A percentile compares a stretch with the other conserved stretches of the same genome.
phyloP scores from a whole-genome alignment of 768 basidiomycete genomes.

The Postia placenta region DNA sequence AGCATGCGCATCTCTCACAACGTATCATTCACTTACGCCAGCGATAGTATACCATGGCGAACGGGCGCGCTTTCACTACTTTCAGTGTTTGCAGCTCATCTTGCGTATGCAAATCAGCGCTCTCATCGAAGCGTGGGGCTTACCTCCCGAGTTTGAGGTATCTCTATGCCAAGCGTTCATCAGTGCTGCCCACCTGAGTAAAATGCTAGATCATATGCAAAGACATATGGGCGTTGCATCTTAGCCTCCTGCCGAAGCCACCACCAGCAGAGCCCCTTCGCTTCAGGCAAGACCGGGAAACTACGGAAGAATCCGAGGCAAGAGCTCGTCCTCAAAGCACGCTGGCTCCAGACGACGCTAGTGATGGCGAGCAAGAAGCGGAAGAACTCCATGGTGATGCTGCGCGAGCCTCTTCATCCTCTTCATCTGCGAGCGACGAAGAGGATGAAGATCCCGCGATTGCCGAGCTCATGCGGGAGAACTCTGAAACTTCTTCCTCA shows the following conservation, averaged over 20 bases:
- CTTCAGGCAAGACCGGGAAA: conserved; percentile 31
- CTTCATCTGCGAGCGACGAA: conserved; percentile 25
- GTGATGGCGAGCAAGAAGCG: conserved; percentile 1
- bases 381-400: not conserved
- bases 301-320: not conserved
- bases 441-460: conserved; percentile 32
- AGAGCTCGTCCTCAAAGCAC: not conserved
- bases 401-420: conserved; percentile 21
- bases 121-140: conserved; percentile 56
- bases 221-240: conserved; percentile 75
- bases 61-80: conserved; percentile 71
- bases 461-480: conserved; percentile 32
- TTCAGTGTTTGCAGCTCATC: conserved; percentile 79
- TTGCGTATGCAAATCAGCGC: conserved; percentile 68
- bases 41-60: conserved; percentile 76
- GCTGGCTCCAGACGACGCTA: conserved; percentile 9
- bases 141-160: conserved; percentile 76
- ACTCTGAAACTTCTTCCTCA: conserved; percentile 28
- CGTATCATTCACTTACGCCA: not conserved
- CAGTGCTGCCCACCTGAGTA: conserved; percentile 1
- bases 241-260: conserved; percentile 54
- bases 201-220: conserved; percentile 56
- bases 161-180: conserved; percentile 9
- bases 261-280: conserved; percentile 56
- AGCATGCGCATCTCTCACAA: not conserved